phyloP scores from a whole-genome alignment of 495 filamentous ascomycete genomes.

The Hypoxylon crocopeplum region DNA sequence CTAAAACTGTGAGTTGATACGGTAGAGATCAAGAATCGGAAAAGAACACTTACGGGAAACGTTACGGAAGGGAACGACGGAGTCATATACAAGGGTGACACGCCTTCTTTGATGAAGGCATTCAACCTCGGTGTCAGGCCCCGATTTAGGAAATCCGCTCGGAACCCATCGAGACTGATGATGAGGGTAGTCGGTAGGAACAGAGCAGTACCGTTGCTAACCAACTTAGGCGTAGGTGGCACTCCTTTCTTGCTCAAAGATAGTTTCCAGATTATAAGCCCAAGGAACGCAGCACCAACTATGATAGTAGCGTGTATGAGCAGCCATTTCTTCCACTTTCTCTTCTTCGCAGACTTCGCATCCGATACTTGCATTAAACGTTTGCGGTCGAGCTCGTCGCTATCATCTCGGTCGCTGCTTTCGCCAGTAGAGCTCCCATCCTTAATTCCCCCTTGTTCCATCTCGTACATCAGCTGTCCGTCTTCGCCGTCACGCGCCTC shows the following conservation, averaged over 20 bases:
- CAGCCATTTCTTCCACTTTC: conserved; percentile 57
- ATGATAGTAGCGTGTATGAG: conserved; percentile 61
- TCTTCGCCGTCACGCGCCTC: conserved; percentile 66
- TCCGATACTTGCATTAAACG: conserved; percentile 52
- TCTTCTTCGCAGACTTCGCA: conserved; percentile 50
- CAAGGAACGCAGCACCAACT: conserved; percentile 58
- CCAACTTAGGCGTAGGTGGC: conserved; percentile 32
- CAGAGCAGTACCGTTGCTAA: conserved; percentile 81
- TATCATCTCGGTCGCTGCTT: conserved; percentile 62
- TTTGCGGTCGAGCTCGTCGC: conserved; percentile 59
- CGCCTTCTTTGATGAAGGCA: conserved; percentile 77
- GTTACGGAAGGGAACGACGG: conserved; percentile 96
- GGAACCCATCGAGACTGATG: conserved; percentile 94
- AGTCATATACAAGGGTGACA: conserved; percentile 89
- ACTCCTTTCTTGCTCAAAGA: conserved; percentile 45
- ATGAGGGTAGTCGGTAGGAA: conserved; percentile 93
- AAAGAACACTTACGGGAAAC: conserved; percentile 66
- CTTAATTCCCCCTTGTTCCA: conserved; percentile 81
- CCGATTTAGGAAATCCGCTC: conserved; percentile 90
- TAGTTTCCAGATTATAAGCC: conserved; percentile 57
- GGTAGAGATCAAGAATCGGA: too few relatives aligned
- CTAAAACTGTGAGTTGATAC: conserved; percentile 18
- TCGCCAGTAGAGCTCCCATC: conserved; percentile 64
- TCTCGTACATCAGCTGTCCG: conserved; percentile 83
- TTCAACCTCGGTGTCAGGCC: conserved; percentile 84